Evolutionary conservation across 352 stramenopile genomes (phyloP), one percentile per base, ranked within the genome.

Genomic region (Phytophthora fragariae): DNA sequence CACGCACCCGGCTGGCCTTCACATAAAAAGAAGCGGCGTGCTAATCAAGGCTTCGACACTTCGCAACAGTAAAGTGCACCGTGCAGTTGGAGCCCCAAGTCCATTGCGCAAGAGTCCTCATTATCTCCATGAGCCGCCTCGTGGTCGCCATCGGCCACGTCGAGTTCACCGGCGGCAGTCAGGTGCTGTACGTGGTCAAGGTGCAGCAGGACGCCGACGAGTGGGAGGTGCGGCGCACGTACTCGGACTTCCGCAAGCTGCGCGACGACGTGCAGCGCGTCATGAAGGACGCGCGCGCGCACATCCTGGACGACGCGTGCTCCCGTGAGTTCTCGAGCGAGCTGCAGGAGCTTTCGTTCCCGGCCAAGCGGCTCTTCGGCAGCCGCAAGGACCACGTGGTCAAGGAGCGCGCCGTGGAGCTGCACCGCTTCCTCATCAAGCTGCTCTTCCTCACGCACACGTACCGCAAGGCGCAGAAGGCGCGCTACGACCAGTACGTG

Each of bases 401-500:
- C 57, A 92, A 91, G 72, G 83, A 89, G 41, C 85, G 87, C 56
- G 87, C 87, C 0, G 80, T 89, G 4, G 83, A 92, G 77, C 83
- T 94, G 14, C 85, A 94, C 57, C 83, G 85, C 31, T 94, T 94
- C 63, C 77, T 94, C 68, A 91, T 91, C 63, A 86, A 85, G 58
- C 75, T 94, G 35, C 74, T 94, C 14, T 76, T 90, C 37, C 80
- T 91, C 62, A 92, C 85, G 49, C 84, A 94, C 75, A 87, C 78
- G 74, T 94, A 91, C 69, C 77, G 85, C 27, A 94, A 94, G 71
- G 83, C 81, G 19, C 87, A 94, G 60, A 92, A 92, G 59, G 57
- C 80, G 39, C 79, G 88, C 9, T 85, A 88, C 29, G 81, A 92
- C 29, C 66, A 76, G 39, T 88, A 86, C 55, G 75, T 90, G 31